phyloP scores from a whole-genome alignment of 1,139 yeast genomes.

The Candida pseudoviswanathii region DNA sequence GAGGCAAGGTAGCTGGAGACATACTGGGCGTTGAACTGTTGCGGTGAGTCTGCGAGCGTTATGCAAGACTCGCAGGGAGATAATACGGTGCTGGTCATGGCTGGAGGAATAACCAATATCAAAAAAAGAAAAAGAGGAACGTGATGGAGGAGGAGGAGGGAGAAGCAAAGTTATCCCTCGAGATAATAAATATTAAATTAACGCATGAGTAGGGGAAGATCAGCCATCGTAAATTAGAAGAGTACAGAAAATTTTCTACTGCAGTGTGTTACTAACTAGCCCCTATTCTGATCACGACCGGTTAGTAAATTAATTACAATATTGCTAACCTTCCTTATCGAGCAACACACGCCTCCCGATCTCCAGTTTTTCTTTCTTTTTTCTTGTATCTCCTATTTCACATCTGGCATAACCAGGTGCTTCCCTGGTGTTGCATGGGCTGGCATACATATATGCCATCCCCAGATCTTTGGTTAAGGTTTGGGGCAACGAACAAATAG shows the following conservation, averaged over 20 bases:
- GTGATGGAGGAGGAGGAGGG: not conserved
- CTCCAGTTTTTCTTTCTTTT: not conserved
- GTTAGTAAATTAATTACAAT: not conserved
- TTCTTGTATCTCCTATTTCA: too few relatives aligned
- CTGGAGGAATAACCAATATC: not conserved
- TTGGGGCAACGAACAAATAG: too few relatives aligned
- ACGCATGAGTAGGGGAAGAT: not conserved
- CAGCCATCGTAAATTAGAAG: not conserved
- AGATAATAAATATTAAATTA: not conserved
- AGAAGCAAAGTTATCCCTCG: not conserved
- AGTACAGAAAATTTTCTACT: not conserved
- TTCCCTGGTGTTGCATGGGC: too few relatives aligned
- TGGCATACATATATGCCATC: too few relatives aligned
- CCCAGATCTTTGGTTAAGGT: too few relatives aligned
- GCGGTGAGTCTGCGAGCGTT: constrained; percentile 13
- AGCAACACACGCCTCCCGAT: not conserved
- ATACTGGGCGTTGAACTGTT: constrained; percentile 11
- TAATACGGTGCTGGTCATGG: constrained; percentile 2
- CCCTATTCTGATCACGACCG: not conserved
- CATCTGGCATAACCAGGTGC: too few relatives aligned
- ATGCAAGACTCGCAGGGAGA: constrained; percentile 20
- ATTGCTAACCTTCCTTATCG: not conserved
- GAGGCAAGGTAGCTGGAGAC: constrained; percentile 12
- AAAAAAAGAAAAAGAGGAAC: not conserved
- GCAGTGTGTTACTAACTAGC: not conserved